Base-by-base conservation (phyloP, 768 basidiomycete genomes). In the Tricholoma flavovirens region DNA sequence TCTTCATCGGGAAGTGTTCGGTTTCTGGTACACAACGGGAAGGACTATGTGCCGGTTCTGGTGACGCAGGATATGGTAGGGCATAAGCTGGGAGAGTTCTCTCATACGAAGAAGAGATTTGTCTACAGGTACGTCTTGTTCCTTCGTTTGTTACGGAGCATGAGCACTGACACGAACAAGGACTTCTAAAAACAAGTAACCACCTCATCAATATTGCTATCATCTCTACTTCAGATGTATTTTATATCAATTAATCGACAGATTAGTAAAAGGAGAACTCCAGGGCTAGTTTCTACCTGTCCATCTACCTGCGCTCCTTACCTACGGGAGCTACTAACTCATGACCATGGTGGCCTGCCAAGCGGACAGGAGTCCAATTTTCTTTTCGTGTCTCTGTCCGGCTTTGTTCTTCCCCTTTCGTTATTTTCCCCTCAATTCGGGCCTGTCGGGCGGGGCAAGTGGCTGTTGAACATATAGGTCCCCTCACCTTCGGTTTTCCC, bases 21-120 rank as follows among this genome's bases (percentile, higher is more conserved):
- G 36, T 98, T 99, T 69, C 74, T 90, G 70, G 92, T 99, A 2
- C 94, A 99, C 72, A 98, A 98, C 62, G 96, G 96, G 33, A 92
- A 87, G 72, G 83, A 91, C 64, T 96, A 93, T 69, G 56, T 87
- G 4, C 94, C 94, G 0, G 87, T 99, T 38, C 72, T 79, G 43
- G 79, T 99, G 60, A 93, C 90, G 3, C 92, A 95, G 68, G 96
- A 98, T 70, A 98, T 98, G 96, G 93, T 99, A 1, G 96, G 96
- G 0, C 95, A 99, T 70, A 99, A 99, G 70, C 72, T 98, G 52
- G 96, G 96, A 53, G 94, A 98, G 77, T 98, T 98, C 70, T 76
- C 93, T 38, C 83, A 86, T 62, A 98, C 95, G 33, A 86, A 88
- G 75, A 94, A 93, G 71, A 82, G 82, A 54, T 95, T 94, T 70